Evolutionary conservation across 2,329 filamentous ascomycete species (phyloP), one percentile per base, ranked within the genome.

Genomic region (Exophiala mesophila): DNA sequence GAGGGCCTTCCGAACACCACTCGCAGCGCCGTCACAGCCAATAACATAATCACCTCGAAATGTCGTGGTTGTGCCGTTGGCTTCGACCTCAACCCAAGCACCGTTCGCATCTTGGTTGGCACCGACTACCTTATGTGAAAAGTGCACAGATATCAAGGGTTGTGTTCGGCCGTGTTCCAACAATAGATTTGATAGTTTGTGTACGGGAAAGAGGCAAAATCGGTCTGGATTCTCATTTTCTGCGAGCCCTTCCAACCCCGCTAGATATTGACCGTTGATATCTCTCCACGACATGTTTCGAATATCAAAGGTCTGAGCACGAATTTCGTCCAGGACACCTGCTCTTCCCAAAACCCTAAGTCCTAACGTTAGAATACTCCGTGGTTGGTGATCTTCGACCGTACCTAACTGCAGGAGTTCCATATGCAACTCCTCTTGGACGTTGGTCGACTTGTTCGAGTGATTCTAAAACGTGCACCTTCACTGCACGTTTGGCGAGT

Each of bases 381-480:
- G n/a, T n/a, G n/a, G n/a, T n/a, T n/a, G n/a, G n/a, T n/a, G n/a
- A n/a, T n/a, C n/a, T n/a, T n/a, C n/a, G n/a, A 44, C 79, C 77
- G 23, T 71, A 72, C 35, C 77, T 71, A 1, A 77, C 70, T 1
- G 77, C 77, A 1, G 76, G 69, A 0, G 74, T 68, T 3, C 73
- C 76, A 56, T 81, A 81, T 59, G 80, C 76, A 3, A 77, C 74
- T 13, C 78, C 78, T 20, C 78, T 74, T 1, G 78, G 78, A 43
- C 76, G 75, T 41, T 72, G 64, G 61, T 80, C 75, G 30, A 81
- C 66, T 43, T 71, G 63, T 17, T 67, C 57, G 2, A 71, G 68
- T 2, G 71, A 70, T 53, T 83, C 78, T 37, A 82, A 63, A 6
- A 61, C 13, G 10, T 57, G 49, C 18, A 59, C 57, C 30, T 54